Evolutionary conservation across 495 filamentous ascomycete genomes (phyloP), one percentile per base, ranked within the genome.

Genomic region (Chaetomium cochliodes): DNA sequence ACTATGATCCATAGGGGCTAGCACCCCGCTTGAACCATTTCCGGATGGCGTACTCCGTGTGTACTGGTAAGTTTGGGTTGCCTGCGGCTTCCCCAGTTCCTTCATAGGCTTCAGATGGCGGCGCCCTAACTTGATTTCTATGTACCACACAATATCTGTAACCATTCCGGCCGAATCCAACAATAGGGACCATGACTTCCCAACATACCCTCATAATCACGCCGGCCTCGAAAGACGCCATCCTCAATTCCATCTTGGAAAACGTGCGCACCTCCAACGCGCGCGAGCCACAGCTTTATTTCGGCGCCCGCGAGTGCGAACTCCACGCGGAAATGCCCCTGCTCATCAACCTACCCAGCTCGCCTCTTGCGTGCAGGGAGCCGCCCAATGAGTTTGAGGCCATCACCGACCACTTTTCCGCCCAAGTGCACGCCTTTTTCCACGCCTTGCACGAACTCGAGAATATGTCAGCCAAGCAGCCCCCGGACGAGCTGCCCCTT

Each of bases 351-450:
- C 61, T 41, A 37, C 54, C 58, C 28, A 63, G 56, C 44, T 65
- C 57, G 54, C 70, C 50, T 44, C 58, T 74, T 26, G 28, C 68
- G 30, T 74, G 68, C 26, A 41, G 68, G 59, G 72, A 74, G 66
- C 59, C 68, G 56, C 50, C 51, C 44, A 63, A 51, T 39, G 68
- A 65, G 54, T 69, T 69, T 55, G 65, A 69, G 62, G 64, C 62
- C 41, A 53, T 72, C 66, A 69, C 71, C 67, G 62, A 65, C 23
- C 69, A 68, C 39, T 70, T 70, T 58, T 70, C 66, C 42, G 71
- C 69, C 51, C 67, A 74, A 66, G 18, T 74, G 1, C 72, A 74
- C 56, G 66, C 70, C 22, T 67, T 69, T 28, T 59, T 59, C 57
- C n/a, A 33, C 11, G 57, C 20, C 0, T 39, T 59, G 13, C 25